Percentiles rank a stretch among this genome's conserved stretches.
Conservation (phyloP, 2,329 filamentous ascomycete genomes). For the Fusarium torreyae region DNA sequence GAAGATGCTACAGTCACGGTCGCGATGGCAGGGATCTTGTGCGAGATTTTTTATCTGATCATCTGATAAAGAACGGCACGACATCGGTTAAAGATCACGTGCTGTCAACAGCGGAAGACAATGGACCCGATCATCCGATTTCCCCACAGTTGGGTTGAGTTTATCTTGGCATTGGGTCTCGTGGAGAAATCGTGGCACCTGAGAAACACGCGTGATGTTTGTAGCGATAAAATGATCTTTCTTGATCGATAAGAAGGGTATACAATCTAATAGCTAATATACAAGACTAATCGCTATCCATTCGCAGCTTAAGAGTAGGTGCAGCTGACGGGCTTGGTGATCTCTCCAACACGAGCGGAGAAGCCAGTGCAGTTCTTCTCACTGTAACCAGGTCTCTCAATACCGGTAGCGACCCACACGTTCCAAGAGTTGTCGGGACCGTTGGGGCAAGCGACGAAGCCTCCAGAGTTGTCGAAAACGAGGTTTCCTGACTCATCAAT, state of each 20-base stretch:
- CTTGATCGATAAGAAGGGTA: not conserved
- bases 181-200: not conserved
- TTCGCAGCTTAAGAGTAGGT: constrained; percentile 46
- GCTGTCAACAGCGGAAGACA: not conserved
- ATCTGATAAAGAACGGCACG: constrained; percentile 46
- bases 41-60: constrained; percentile 51
- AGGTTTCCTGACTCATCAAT: constrained; percentile 62
- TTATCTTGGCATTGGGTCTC: constrained; percentile 9
- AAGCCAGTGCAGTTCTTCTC: constrained; percentile 58
- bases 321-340: constrained; percentile 55
- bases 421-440: constrained; percentile 58
- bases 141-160: not conserved
- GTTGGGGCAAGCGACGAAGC: constrained; percentile 68
- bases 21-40: constrained; percentile 15
- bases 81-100: constrained; percentile 25
- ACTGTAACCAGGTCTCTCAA: constrained; percentile 53
- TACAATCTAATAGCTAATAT: constrained; percentile 3
- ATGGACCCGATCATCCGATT: not conserved
- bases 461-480: constrained; percentile 57
- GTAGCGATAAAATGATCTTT: not conserved
- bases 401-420: constrained; percentile 55
- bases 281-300: not conserved
- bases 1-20: not conserved
- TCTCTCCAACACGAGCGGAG: constrained; percentile 49
- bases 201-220: not conserved